Conservation (phyloP, 768 basidiomycete genomes). For the Mycena belliarum region DNA sequence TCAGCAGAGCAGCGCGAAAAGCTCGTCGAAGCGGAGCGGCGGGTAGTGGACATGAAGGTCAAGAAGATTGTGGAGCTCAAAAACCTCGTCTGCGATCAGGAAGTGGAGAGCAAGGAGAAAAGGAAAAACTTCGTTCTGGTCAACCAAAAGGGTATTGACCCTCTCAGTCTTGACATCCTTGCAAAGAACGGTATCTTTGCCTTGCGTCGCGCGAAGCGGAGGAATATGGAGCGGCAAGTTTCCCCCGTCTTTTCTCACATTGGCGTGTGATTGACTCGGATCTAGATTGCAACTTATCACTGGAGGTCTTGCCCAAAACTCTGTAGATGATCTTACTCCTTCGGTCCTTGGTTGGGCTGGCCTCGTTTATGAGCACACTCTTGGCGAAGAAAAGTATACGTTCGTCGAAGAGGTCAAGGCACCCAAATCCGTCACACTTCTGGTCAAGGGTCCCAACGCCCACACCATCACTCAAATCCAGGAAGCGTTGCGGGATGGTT, state of each 20-base stretch:
- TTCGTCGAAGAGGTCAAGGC: constrained; percentile 96
- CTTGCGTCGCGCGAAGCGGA: constrained; percentile 90
- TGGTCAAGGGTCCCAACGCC: constrained; percentile 97
- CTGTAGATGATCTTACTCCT: constrained; percentile 92
- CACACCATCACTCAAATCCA: constrained; percentile 96
- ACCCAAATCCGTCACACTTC: constrained; percentile 91
- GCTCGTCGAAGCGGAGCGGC: constrained; percentile 94
- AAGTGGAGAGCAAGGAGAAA: constrained; percentile 79
- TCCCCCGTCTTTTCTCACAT: background rate
- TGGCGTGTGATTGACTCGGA: background rate
- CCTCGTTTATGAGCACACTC: constrained; percentile 96
- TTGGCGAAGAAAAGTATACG: constrained; percentile 98
- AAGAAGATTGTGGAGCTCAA: constrained; percentile 97
- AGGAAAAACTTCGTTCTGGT: constrained; percentile 89
- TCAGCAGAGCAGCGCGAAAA: constrained; percentile 98
- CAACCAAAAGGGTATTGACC: constrained; percentile 99
- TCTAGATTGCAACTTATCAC: constrained; percentile 87
- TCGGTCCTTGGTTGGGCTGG: constrained; percentile 96
- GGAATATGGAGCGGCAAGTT: constrained; percentile 95
- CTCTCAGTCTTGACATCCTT: constrained; percentile 91
- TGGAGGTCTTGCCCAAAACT: constrained; percentile 96
- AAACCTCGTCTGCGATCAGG: constrained; percentile 93
- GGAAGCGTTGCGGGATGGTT: constrained; percentile 96
- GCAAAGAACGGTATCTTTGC: constrained; percentile 97
- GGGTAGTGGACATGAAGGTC: constrained; percentile 91